Percentiles rank a stretch among this genome's conserved stretches.
Conservation (phyloP, 1,139 yeast species). For the Scheffersomyces quercinus region DNA sequence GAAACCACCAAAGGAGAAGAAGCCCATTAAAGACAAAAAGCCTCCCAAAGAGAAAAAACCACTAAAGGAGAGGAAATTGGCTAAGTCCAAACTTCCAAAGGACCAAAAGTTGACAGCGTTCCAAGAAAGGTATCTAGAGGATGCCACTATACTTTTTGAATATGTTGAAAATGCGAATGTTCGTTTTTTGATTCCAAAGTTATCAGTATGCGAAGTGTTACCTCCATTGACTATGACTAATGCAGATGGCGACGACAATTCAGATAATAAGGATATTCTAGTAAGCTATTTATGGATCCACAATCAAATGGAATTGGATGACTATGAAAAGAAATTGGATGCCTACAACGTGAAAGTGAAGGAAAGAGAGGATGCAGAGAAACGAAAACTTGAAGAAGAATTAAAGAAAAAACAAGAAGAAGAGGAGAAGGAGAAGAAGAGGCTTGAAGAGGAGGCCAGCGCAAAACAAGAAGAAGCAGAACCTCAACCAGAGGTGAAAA, state of each 20-base stretch:
- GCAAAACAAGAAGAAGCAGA: slow-evolving; percentile 24
- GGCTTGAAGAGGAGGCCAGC: slow-evolving; percentile 19
- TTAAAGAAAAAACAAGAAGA: slow-evolving; percentile 26
- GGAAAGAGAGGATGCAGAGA: slow-evolving; percentile 20
- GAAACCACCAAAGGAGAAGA: slow-evolving; percentile 18
- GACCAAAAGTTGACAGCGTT: slow-evolving; percentile 68
- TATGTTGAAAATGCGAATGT: slow-evolving; percentile 77
- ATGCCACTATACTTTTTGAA: slow-evolving; percentile 81
- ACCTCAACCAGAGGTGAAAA: slow-evolving; percentile 7
- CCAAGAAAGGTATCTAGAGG: slow-evolving; percentile 66
- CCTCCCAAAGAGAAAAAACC: slow-evolving; percentile 22
- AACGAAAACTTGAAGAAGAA: slow-evolving; percentile 22
- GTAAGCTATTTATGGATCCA: slow-evolving; percentile 68
- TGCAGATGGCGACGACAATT: slow-evolving; percentile 26
- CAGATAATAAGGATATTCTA: slow-evolving; percentile 48
- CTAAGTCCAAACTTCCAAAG: slow-evolving; percentile 28
- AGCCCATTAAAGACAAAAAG: slow-evolving; percentile 18
- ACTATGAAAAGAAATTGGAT: slow-evolving; percentile 41
- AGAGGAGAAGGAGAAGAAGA: slow-evolving; percentile 23
- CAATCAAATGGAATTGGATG: slow-evolving; percentile 49
- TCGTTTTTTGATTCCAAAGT: slow-evolving; percentile 72
- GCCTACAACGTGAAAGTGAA: slow-evolving; percentile 21
- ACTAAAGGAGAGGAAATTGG: slow-evolving; percentile 23
- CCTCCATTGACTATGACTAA: slow-evolving; percentile 21
- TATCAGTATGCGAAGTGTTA: slow-evolving; percentile 69